phyloP scores from a whole-genome alignment of 2,329 filamentous ascomycete species.

The Alternaria consortialis region DNA sequence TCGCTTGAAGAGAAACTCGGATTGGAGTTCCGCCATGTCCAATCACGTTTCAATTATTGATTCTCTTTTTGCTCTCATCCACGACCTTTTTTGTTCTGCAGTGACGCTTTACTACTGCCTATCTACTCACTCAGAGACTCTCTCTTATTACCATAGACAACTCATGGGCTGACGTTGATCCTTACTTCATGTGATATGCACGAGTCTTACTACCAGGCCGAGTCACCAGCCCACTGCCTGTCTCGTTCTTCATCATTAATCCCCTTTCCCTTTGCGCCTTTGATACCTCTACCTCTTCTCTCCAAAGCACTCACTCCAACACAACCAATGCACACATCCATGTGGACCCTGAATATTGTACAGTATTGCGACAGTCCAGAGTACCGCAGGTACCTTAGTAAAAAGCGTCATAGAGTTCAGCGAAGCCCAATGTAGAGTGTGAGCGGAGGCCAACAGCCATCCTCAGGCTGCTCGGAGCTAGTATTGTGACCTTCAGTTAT shows the following conservation, averaged over 20 bases:
- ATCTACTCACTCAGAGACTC: no score
- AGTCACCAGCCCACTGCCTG: background rate
- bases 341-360: background rate
- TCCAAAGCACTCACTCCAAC: background rate
- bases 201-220: background rate
- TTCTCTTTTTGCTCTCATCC: no score
- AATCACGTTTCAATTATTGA: no score
- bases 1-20: background rate
- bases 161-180: background rate
- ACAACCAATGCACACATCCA: background rate
- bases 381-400: background rate
- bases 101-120: no score
- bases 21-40: background rate
- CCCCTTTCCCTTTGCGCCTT: background rate
- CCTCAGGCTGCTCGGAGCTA: background rate
- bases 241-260: background rate
- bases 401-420: background rate
- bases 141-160: no score
- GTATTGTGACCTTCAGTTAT: background rate
- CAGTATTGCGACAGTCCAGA: background rate
- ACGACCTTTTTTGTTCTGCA: background rate
- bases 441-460: background rate
- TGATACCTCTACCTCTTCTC: background rate
- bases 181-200: background rate
- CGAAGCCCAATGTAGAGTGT: background rate